Conservation (phyloP, 2,329 filamentous ascomycete species). For the Nemania diffusa region DNA sequence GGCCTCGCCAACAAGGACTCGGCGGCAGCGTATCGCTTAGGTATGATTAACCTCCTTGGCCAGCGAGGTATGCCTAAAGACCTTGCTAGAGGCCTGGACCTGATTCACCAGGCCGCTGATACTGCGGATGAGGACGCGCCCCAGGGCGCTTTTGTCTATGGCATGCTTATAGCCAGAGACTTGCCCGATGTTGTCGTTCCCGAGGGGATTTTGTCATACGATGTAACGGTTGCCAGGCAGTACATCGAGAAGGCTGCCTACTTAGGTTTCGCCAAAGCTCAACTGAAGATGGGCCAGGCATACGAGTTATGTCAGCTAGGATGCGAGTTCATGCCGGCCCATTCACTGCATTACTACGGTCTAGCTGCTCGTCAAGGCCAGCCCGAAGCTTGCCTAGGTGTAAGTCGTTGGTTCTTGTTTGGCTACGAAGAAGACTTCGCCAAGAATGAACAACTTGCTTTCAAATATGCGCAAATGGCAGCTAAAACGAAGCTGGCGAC, state of each 20-base stretch:
- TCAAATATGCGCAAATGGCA: slow-evolving; percentile 87
- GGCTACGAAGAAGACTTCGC: slow-evolving; percentile 91
- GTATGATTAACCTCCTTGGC: slow-evolving; percentile 96
- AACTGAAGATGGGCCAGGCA: slow-evolving; percentile 95
- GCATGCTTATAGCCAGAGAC: slow-evolving; percentile 91
- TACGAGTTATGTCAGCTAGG: slow-evolving; percentile 94
- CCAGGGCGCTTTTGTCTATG: slow-evolving; percentile 93
- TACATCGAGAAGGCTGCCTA: slow-evolving; percentile 98
- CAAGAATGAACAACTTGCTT: slow-evolving; percentile 95
- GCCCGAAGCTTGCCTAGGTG: slow-evolving; percentile 91
- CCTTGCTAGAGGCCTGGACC: slow-evolving; percentile 77
- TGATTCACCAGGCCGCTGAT: slow-evolving; percentile 85
- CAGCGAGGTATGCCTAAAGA: slow-evolving; percentile 92
- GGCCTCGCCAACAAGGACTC: slow-evolving; percentile 86
- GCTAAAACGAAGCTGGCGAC: slow-evolving; percentile 84
- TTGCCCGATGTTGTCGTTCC: slow-evolving; percentile 91
- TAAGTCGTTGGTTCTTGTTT: slow-evolving; percentile 98
- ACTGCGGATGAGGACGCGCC: slow-evolving; percentile 95
- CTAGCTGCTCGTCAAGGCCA: slow-evolving; percentile 92
- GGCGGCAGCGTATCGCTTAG: slow-evolving; percentile 84
- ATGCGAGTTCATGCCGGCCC: slow-evolving; percentile 92
- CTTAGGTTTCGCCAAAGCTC: slow-evolving; percentile 93
- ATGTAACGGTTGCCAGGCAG: slow-evolving; percentile 78
- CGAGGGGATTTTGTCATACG: slow-evolving; percentile 72
- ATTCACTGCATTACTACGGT: slow-evolving; percentile 95